A percentile compares a stretch with the other conserved stretches of the same genome.
These are phyloP conservation scores for Malus sylvestris DNA, from an alignment of 306 rosid species.

Conservation along the genomic window DNA sequence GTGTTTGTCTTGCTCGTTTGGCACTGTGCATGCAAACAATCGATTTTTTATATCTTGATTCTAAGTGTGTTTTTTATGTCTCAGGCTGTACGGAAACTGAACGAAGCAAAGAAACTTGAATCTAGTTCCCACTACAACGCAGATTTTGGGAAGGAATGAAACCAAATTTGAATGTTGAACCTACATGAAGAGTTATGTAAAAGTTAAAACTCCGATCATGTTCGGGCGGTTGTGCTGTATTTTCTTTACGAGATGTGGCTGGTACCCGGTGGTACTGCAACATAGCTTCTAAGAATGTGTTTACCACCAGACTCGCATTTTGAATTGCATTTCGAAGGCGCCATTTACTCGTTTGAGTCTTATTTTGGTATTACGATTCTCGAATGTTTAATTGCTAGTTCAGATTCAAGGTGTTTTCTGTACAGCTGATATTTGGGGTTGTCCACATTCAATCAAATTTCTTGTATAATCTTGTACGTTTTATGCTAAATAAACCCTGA, in stretches of 20 bases:
- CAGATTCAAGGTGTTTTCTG: no score
- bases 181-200: not conserved
- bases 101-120: constrained; percentile 78
- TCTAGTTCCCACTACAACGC: constrained; percentile 73
- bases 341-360: no score
- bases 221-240: not conserved
- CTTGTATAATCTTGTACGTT: no score
- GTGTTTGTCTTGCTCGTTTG: not conserved
- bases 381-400: no score
- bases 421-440: no score
- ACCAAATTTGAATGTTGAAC: not conserved
- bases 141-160: constrained; percentile 78
- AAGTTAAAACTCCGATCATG: not conserved
- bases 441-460: no score
- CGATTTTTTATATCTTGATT: not conserved
- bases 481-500: no score
- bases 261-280: not conserved
- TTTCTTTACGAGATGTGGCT: not conserved
- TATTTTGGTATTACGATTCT: no score
- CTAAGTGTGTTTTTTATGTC: not conserved
- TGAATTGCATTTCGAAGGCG: no score
- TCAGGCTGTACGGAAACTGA: constrained; percentile 69
- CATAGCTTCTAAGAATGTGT: not conserved
- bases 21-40: not conserved
- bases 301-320: not conserved